Evolutionary conservation across 306 rosid species (phyloP).

Genomic region (Citrullus mucosospermus): DNA sequence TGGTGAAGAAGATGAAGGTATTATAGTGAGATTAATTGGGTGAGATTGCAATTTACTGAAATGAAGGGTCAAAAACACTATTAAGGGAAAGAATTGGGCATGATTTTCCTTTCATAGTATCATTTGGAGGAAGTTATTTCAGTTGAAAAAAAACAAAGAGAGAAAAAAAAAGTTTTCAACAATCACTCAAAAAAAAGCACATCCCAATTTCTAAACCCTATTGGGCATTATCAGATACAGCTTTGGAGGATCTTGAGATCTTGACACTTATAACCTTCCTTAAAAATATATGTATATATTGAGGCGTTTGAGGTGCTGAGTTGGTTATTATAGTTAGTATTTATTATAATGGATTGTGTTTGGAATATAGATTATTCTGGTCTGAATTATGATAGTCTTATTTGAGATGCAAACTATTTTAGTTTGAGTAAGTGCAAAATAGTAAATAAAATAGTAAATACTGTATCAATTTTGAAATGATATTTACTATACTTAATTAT

Average conservation of each 20-base stretch:
- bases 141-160: neutral
- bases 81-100: neutral
- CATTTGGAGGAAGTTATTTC: constrained; percentile 5
- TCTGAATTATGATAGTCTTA: too few relatives aligned
- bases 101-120: neutral
- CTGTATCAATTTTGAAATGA: too few relatives aligned
- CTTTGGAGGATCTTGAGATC: neutral
- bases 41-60: neutral
- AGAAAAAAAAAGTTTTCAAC: neutral
- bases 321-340: too few relatives aligned
- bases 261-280: neutral
- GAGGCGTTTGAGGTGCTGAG: too few relatives aligned
- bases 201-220: neutral
- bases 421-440: too few relatives aligned
- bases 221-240: neutral
- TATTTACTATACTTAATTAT: too few relatives aligned
- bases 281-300: too few relatives aligned
- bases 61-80: neutral
- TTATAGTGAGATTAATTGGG: neutral
- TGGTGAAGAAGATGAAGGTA: neutral
- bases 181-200: neutral
- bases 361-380: too few relatives aligned
- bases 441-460: too few relatives aligned
- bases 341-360: too few relatives aligned
- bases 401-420: too few relatives aligned